Base-by-base conservation (phyloP, 2,329 filamentous ascomycete species). In the Metarhizium rileyi region DNA sequence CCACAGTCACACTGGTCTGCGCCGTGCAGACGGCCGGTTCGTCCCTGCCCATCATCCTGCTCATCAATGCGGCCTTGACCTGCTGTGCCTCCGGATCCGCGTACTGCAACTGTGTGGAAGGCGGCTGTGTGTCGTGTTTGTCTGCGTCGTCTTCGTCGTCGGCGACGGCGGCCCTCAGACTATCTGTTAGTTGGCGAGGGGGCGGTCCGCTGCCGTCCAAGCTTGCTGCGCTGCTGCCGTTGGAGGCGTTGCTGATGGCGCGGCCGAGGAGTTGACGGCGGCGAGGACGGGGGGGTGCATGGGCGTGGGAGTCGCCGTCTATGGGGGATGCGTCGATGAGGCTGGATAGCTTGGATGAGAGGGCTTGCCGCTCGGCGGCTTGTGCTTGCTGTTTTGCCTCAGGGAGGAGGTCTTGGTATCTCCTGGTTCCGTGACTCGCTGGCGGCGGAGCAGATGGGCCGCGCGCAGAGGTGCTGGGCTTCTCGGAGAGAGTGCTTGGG, bases 181-280 rank as follows among this genome's bases (percentile, higher is more conserved):
- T 48, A 12, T 28, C 50, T 25, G 51, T 42, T 49, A 40, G 22
- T 30, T 44, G 48, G 16, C 45, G 48, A 38, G 48, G 35, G 4
- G 47, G 45, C 0, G 68, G 67, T 22, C 56, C 52, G 40, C 50
- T 48, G 2, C 54, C 57, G 41, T 48, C 47, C 4, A 65, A 66
- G 48, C 74, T 73, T 42, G 63, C 68, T n/a, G 59, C 60, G 47
- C 66, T 74, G 48, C 75, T 78, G 5, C 68, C 67, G 1, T 72
- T 72, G 2, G 78, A 82, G 3, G 70, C 71, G 57, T 81, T 81
- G 64, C 77, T 81, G 26, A 76, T 63, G 3, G 77, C 80, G 10
- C 80, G 75, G 5, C 80, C 80, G 3, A 83, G 66, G 50, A 83
- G 75, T 48, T 73, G 69, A 10, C 76, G 73, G 47, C 71, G 67